Conservation (phyloP, 495 filamentous ascomycete species). For the Amphirosellinia nigrospora region DNA sequence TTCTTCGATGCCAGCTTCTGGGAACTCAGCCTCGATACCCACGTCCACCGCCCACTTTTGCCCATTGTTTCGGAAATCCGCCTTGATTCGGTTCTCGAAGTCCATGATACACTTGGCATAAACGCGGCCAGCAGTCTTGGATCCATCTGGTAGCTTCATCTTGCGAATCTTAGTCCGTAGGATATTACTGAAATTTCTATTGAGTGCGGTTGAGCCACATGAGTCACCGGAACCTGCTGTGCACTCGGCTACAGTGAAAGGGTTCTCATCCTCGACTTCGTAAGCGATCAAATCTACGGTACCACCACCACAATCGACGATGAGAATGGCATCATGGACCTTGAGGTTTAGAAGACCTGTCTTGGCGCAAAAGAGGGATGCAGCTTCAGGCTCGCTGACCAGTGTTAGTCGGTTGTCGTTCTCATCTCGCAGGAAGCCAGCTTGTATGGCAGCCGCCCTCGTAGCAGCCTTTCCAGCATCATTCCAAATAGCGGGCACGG, state of each 20-base stretch:
- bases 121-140: constrained; percentile 74
- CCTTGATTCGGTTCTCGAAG: constrained; percentile 80
- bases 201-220: constrained; percentile 75
- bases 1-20: constrained; percentile 77
- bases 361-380: constrained; percentile 76
- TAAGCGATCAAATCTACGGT: constrained; percentile 80
- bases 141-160: constrained; percentile 79
- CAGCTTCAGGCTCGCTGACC: constrained; percentile 74
- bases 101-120: constrained; percentile 85
- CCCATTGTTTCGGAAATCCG: constrained; percentile 80
- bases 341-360: constrained; percentile 76
- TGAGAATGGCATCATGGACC: constrained; percentile 74
- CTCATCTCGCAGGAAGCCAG: constrained; percentile 74
- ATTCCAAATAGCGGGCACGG: constrained; percentile 79
- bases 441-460: constrained; percentile 73
- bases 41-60: constrained; percentile 81
- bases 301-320: constrained; percentile 78
- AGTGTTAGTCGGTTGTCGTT: constrained; percentile 77
- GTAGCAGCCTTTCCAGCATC: constrained; percentile 77
- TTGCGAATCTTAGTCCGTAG: constrained; percentile 76
- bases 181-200: constrained; percentile 79
- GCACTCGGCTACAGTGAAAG: constrained; percentile 76
- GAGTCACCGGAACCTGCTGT: constrained; percentile 78
- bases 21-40: constrained; percentile 78
- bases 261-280: constrained; percentile 77